Percentiles rank a stretch among this genome's conserved stretches.
Evolutionary conservation across 2,329 filamentous ascomycete species (phyloP).

Genomic region (Pseudopithomyces chartarum): DNA sequence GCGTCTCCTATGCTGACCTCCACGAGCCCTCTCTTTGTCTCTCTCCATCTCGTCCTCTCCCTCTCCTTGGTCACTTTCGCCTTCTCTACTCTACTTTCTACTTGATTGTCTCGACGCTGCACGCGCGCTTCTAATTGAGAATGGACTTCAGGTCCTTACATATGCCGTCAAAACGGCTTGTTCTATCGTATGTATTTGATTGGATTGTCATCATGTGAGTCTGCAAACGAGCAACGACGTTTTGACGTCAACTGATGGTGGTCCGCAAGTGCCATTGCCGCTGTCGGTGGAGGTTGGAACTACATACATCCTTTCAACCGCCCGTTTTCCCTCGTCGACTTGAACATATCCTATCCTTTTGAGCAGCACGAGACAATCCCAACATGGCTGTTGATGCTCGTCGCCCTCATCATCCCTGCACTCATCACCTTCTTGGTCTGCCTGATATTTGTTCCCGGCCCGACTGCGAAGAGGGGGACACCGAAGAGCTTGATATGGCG

Average conservation of each 20-base stretch:
- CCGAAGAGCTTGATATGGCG: conserved; percentile 72
- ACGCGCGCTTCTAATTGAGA: conserved; percentile 6
- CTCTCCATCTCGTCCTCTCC: neutral
- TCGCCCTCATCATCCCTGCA: conserved; percentile 68
- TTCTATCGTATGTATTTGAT: conserved; percentile 73
- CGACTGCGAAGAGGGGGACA: conserved; percentile 66
- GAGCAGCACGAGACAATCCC: conserved; percentile 74
- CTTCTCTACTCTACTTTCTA: neutral
- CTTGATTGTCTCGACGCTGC: conserved; percentile 10
- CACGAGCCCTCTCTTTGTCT: neutral
- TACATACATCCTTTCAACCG: conserved; percentile 67
- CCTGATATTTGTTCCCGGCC: conserved; percentile 72
- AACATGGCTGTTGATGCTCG: conserved; percentile 66
- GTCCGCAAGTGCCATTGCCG: conserved; percentile 56
- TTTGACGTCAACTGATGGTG: conserved; percentile 17
- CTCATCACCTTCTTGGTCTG: conserved; percentile 71
- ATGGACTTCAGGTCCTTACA: conserved; percentile 34
- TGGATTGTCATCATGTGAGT: conserved; percentile 71
- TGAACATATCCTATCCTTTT: conserved; percentile 79
- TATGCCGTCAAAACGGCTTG: conserved; percentile 56
- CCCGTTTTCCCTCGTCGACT: conserved; percentile 74
- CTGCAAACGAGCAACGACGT: neutral
- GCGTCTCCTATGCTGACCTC: conserved; percentile 11
- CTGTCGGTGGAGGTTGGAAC: conserved; percentile 64
- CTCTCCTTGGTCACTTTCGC: neutral